phyloP scores from a whole-genome alignment of 2,329 filamentous ascomycete species.

The Pseudodiploospora longispora region DNA sequence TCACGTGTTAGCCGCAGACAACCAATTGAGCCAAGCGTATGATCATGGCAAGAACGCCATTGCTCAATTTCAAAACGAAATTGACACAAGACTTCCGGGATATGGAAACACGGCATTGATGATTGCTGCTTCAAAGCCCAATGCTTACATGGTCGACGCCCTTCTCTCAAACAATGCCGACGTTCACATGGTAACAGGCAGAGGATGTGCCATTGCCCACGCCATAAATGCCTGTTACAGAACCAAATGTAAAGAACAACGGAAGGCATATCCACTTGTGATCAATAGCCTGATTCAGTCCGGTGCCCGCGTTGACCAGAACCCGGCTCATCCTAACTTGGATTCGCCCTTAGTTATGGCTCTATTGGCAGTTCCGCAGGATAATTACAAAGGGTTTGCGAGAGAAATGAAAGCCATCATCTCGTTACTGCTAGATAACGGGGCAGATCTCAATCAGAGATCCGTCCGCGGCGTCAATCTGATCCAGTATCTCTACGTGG shows the following conservation, averaged over 20 bases:
- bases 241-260: not conserved
- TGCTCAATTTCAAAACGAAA: not conserved
- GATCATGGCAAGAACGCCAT: not conserved
- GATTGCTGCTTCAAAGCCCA: not conserved
- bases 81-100: not conserved
- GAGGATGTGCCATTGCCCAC: slow-evolving; percentile 2
- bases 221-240: not conserved
- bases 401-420: not conserved
- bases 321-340: not conserved
- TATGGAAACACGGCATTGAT: not conserved
- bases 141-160: not conserved
- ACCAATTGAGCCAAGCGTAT: not conserved
- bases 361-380: not conserved
- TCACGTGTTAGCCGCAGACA: slow-evolving; percentile 3
- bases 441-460: slow-evolving; percentile 1
- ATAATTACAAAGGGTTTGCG: not conserved
- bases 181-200: not conserved
- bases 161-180: slow-evolving; percentile 3
- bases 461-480: not conserved
- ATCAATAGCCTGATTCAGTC: not conserved
- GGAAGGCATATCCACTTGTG: not conserved
- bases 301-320: not conserved
- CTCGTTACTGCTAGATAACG: not conserved
- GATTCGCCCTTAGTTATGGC: slow-evolving; percentile 1
- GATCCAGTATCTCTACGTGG: not conserved